A percentile compares a stretch with the other conserved stretches of the same genome.
Conservation (phyloP, 129 eudicot species). For the Lactuca saligna region DNA sequence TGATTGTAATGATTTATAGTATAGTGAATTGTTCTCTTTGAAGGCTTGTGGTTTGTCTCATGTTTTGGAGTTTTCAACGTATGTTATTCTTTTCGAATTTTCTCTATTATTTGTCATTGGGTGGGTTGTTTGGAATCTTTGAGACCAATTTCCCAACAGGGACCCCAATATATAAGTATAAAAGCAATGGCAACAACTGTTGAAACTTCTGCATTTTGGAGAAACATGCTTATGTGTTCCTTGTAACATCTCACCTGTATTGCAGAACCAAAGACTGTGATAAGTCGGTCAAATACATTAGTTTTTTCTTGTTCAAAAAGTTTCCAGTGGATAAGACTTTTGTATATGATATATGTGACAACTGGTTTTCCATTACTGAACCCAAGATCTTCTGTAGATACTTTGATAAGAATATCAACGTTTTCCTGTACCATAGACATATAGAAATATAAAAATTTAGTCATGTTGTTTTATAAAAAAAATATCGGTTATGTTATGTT, state of each 20-base stretch:
- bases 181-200: background rate
- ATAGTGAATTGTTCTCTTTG: too few relatives aligned
- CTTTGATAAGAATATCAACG: constrained; percentile 74
- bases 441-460: background rate
- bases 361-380: constrained; percentile 93
- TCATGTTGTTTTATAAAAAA: background rate
- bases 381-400: constrained; percentile 74
- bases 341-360: constrained; percentile 81
- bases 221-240: constrained; percentile 11
- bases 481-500: background rate
- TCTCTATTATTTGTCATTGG: background rate
- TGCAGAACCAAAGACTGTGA: constrained; percentile 84
- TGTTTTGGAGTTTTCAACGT: too few relatives aligned
- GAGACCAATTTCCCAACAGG: background rate
- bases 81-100: too few relatives aligned
- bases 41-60: too few relatives aligned
- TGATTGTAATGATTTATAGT: background rate
- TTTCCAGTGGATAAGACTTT: constrained; percentile 96
- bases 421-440: constrained; percentile 62
- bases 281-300: constrained; percentile 88
- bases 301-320: constrained; percentile 91
- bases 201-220: background rate
- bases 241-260: constrained; percentile 57
- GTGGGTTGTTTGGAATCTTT: too few relatives aligned
- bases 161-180: background rate